Percentiles rank a stretch among this genome's conserved stretches.
phyloP scores from a whole-genome alignment of 208 protist species.

The Trypanosomatidae sp. region DNA sequence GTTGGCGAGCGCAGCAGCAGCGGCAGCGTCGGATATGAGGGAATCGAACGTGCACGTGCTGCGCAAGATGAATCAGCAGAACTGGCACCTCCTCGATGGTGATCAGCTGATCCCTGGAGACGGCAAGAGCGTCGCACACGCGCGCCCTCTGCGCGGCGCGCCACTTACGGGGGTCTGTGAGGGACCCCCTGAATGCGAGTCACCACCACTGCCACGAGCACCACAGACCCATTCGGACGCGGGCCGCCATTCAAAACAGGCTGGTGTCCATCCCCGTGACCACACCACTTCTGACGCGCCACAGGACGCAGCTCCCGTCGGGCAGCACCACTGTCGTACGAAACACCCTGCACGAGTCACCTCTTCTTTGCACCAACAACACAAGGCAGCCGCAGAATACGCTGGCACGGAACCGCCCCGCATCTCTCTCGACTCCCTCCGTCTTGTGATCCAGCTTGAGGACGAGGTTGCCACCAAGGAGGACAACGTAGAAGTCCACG shows the following conservation, averaged over 20 bases:
- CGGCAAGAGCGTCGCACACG: neutral
- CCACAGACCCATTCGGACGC: neutral
- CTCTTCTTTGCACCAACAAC: neutral
- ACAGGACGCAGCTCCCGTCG: neutral
- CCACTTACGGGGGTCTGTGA: neutral
- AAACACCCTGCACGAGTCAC: neutral
- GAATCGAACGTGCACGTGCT: neutral
- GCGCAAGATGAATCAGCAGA: neutral
- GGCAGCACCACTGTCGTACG: neutral
- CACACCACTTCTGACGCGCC: neutral
- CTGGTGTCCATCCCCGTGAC: neutral
- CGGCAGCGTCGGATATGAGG: neutral
- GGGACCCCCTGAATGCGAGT: neutral
- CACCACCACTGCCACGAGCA: neutral
- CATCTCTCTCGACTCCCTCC: slow-evolving; percentile 9
- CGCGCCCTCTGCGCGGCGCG: neutral
- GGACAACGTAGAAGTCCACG: neutral
- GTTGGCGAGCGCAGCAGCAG: neutral
- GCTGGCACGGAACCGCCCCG: neutral
- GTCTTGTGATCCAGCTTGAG: slow-evolving; percentile 7
- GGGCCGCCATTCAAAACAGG: neutral
- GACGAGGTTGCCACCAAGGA: neutral
- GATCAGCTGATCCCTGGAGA: slow-evolving; percentile 17
- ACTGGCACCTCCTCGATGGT: slow-evolving; percentile 23
- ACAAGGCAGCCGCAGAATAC: neutral